Evolutionary conservation across 352 stramenopile genomes (phyloP).

Genomic region (Discostella stelligera): DNA sequence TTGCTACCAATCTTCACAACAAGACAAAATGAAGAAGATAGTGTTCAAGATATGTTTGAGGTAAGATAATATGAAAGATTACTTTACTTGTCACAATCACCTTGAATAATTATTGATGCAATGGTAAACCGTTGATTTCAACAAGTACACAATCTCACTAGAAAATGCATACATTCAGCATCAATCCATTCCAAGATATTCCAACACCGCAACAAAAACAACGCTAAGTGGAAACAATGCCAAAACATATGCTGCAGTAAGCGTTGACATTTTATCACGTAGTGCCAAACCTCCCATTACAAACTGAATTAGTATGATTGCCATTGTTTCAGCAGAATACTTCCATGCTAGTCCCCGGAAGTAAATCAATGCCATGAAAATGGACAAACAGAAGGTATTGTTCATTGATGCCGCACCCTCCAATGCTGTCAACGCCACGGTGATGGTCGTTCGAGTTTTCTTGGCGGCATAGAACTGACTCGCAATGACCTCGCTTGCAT

Average conservation of each 20-base stretch:
- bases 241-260: conserved; percentile 86
- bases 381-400: conserved; percentile 98
- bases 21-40: too few species aligned
- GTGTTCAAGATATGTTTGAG: too few species aligned
- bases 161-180: neutral
- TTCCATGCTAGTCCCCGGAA: conserved; percentile 95
- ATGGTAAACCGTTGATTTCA: too few species aligned
- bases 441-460: conserved; percentile 97
- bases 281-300: conserved; percentile 75
- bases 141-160: neutral
- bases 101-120: too few species aligned
- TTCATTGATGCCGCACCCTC: conserved; percentile 97
- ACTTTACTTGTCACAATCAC: too few species aligned
- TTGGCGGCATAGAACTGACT: conserved; percentile 96
- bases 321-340: conserved; percentile 95
- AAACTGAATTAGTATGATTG: conserved; percentile 95
- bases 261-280: conserved; percentile 80
- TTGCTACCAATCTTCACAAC: too few species aligned
- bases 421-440: conserved; percentile 90
- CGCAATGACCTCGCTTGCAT: conserved; percentile 96
- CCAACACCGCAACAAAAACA: conserved; percentile 88
- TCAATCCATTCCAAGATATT: conserved; percentile 91
- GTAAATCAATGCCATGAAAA: conserved; percentile 96
- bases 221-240: conserved; percentile 92
- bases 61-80: too few species aligned